A percentile compares a stretch with the other conserved stretches of the same genome.
Conservation (phyloP, 2,329 filamentous ascomycete genomes). For the Talaromyces verruculosus region DNA sequence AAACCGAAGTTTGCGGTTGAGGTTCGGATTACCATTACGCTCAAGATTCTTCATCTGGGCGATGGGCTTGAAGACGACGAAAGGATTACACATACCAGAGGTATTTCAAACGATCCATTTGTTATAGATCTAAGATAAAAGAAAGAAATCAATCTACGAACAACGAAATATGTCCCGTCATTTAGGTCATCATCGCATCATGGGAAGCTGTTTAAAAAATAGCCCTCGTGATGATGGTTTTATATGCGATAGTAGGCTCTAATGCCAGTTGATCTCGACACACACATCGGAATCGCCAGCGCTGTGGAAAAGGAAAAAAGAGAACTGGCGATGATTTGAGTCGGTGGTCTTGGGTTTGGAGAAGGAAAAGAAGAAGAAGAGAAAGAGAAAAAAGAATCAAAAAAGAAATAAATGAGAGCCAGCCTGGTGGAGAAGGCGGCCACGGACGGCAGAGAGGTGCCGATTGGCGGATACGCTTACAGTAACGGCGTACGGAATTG, state of each 20-base stretch:
- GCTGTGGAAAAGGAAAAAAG: slow-evolving; percentile 50
- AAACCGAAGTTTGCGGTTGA: slow-evolving; percentile 38
- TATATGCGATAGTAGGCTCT: slow-evolving; percentile 60
- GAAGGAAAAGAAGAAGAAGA: slow-evolving; percentile 33
- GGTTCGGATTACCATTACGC: slow-evolving; percentile 48
- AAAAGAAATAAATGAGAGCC: slow-evolving; percentile 29
- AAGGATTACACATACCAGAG: slow-evolving; percentile 21
- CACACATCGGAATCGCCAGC: slow-evolving; percentile 70
- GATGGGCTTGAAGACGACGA: slow-evolving; percentile 15
- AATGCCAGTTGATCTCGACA: slow-evolving; percentile 62
- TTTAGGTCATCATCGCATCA: slow-evolving; percentile 50
- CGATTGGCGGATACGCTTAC: slow-evolving; percentile 16
- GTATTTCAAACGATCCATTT: neutral
- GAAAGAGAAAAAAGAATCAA: slow-evolving; percentile 24
- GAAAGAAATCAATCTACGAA: slow-evolving; percentile 13
- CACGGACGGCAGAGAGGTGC: slow-evolving; percentile 18
- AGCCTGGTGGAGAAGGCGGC: slow-evolving; percentile 23
- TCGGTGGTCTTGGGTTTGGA: slow-evolving; percentile 64
- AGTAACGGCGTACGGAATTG: neutral
- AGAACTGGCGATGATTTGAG: slow-evolving; percentile 70
- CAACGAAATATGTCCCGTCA: slow-evolving; percentile 40
- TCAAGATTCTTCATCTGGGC: slow-evolving; percentile 39
- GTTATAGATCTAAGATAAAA: neutral
- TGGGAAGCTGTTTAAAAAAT: slow-evolving; percentile 33
- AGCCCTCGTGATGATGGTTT: slow-evolving; percentile 76